phyloP scores from a whole-genome alignment of 352 stramenopile genomes.

The Phytophthora citricola region DNA sequence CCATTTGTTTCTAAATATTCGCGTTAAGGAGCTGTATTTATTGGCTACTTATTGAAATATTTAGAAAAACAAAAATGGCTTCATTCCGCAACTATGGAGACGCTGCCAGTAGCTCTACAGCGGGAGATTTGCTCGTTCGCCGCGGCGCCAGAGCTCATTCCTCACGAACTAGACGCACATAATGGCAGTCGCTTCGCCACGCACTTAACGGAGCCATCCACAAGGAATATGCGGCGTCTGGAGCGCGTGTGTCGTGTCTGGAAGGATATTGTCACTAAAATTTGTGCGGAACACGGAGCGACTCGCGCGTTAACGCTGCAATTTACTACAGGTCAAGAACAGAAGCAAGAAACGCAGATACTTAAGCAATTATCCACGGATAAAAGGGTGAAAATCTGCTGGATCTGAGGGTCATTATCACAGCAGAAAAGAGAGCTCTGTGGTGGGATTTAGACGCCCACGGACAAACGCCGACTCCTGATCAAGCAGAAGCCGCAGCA shows the following conservation, averaged over 20 bases:
- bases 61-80: neutral
- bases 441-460: slow-evolving; percentile 48
- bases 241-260: slow-evolving; percentile 41
- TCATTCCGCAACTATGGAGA: slow-evolving; percentile 26
- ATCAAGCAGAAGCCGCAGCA: slow-evolving; percentile 5
- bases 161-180: slow-evolving; percentile 6
- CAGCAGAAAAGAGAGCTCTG: slow-evolving; percentile 26
- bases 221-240: slow-evolving; percentile 32
- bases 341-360: slow-evolving; percentile 30
- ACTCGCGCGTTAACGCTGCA: slow-evolving; percentile 34
- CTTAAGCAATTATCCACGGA: slow-evolving; percentile 13
- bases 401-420: slow-evolving; percentile 43
- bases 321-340: slow-evolving; percentile 38
- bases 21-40: no score
- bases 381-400: slow-evolving; percentile 24
- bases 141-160: slow-evolving; percentile 46
- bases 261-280: slow-evolving; percentile 23
- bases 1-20: no score
- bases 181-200: slow-evolving; percentile 30
- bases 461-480: neutral
- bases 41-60: no score
- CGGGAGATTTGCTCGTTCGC: slow-evolving; percentile 48
- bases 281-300: slow-evolving; percentile 26
- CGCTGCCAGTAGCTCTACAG: slow-evolving; percentile 35
- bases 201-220: slow-evolving; percentile 32